Base-by-base conservation (phyloP, 2,329 filamentous ascomycete genomes). In the Penicillium sp. region DNA sequence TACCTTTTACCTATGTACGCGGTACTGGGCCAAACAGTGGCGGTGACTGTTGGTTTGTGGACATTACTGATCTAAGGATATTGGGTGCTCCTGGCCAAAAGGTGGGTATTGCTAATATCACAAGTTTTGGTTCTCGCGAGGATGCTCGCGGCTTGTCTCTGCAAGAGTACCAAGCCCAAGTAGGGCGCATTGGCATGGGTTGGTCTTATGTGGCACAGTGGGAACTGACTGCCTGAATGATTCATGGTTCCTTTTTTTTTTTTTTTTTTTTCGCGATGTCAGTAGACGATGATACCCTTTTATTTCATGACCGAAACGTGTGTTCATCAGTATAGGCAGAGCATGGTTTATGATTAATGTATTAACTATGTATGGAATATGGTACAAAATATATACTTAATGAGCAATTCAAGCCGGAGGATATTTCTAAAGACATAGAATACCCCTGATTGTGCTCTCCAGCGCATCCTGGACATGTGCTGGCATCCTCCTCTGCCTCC, bases 11-110 rank as follows among this genome's bases (percentile, higher is more conserved):
- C 50, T 68, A 75, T 56, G 63, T 73, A 35, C 68, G 64, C 16
- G 73, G 73, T 35, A 64, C 69, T 5, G 68, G 66, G 5, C 64
- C 71, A 3, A 68, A 68, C 65, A 88, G 83, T n/a, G 88, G 93
- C 59, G 89, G 88, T 14, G 88, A 82, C 66, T 85, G 87, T 74
- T 95, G 88, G 83, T 96, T 90, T 85, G 73, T 85, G 1, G 93
- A 97, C 71, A 81, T 97, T 3, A 66, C 70, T 3, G 77, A 81
- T 24, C 80, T 84, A 1, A 72, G 77, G 30, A 81, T 86, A 57
- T 74, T 95, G 20, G 90, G 90, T 1, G 78, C 77, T 0, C 82
- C 85, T 0, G 90, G 90, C 0, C 84, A 91, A 72, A 83, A 80
- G 53, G 75, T 93, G 5, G 81, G 80, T 62, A 72, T 94, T 28